Evolutionary conservation across 148 eudicot genomes (phyloP).

Genomic region (Talinum fruticosum): DNA sequence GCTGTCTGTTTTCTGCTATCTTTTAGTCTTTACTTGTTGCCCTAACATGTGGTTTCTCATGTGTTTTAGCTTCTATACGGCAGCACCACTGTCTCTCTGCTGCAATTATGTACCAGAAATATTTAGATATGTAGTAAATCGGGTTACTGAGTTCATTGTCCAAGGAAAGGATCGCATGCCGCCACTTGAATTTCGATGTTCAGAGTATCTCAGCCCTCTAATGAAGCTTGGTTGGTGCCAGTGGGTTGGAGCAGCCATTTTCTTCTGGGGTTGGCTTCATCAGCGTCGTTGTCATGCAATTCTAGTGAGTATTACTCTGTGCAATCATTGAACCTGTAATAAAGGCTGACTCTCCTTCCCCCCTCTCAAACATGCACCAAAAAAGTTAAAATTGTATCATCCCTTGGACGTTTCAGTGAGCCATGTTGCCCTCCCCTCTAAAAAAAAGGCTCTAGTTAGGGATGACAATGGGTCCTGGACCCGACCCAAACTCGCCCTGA

Average conservation of each 20-base stretch:
- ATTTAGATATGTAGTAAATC: conserved; percentile 33
- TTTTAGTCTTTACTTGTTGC: conserved; percentile 6
- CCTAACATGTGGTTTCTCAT: conserved; percentile 30
- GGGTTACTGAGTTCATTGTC: conserved; percentile 51
- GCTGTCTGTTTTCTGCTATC: background rate
- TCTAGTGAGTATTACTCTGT: conserved; percentile 55
- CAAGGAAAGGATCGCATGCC: conserved; percentile 56
- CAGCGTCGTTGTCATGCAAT: conserved; percentile 79
- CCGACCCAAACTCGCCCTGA: too few species aligned
- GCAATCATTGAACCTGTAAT: background rate
- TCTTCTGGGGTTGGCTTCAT: conserved; percentile 87
- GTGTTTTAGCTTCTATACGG: conserved; percentile 71
- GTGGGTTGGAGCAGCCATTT: conserved; percentile 74
- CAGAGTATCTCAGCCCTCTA: conserved; percentile 54
- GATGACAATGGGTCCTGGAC: too few species aligned
- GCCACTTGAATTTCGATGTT: conserved; percentile 39
- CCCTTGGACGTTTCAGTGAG: too few species aligned
- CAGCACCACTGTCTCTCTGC: conserved; percentile 85
- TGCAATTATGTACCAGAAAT: conserved; percentile 58
- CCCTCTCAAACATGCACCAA: too few species aligned
- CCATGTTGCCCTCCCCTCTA: too few species aligned
- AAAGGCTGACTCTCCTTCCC: too few species aligned
- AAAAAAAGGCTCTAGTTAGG: too few species aligned
- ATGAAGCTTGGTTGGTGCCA: conserved; percentile 59
- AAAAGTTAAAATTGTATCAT: too few species aligned